Conservation (phyloP, 805 yeast species). For the Cyberlindnera americana region DNA sequence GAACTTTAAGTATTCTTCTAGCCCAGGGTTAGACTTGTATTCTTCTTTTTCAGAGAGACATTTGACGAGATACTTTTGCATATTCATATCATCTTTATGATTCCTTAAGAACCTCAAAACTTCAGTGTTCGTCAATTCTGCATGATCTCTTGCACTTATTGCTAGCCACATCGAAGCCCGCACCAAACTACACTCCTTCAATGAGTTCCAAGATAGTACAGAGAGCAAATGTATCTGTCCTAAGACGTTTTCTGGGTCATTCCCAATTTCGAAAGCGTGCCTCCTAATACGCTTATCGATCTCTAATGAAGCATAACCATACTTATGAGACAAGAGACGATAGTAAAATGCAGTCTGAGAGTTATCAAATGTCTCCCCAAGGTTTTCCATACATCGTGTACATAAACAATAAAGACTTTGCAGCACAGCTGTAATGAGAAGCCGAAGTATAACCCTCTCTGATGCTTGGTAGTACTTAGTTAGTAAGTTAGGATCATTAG, state of each 20-base stretch:
- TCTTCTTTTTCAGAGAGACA: neutral
- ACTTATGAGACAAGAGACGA: neutral
- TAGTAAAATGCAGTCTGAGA: neutral
- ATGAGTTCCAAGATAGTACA: neutral
- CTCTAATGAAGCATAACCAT: neutral
- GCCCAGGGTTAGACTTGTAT: neutral
- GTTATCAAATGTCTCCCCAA: neutral
- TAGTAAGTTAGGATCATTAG: neutral
- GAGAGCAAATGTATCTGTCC: neutral
- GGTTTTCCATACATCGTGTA: neutral
- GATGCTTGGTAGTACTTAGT: neutral
- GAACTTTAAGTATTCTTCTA: constrained; percentile 1
- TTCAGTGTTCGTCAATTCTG: neutral
- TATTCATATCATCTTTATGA: constrained; percentile 3
- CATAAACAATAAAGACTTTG: neutral
- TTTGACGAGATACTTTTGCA: neutral
- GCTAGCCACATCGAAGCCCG: neutral
- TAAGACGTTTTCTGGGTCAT: neutral
- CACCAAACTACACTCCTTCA: neutral
- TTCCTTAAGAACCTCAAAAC: neutral
- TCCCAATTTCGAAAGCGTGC: neutral
- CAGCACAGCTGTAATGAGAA: neutral
- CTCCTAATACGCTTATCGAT: neutral
- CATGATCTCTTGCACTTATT: neutral
- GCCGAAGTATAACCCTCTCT: neutral